Evolutionary conservation across 139 green algal species (phyloP), one percentile per base, ranked within the genome.

Genomic region (Pleodorina starrii): DNA sequence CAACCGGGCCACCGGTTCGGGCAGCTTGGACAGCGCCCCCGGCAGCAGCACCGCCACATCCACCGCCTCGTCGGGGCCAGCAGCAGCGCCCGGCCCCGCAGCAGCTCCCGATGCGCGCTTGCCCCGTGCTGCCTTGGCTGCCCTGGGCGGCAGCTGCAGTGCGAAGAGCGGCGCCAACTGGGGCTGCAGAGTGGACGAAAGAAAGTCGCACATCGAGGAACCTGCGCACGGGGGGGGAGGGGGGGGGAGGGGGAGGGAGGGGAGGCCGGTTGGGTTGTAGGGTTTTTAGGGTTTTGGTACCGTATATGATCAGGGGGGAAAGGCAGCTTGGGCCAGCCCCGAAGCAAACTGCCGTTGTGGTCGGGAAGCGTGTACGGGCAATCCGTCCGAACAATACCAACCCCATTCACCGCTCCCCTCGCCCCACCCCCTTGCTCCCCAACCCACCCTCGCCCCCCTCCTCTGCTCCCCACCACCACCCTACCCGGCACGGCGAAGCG

Each of bases 101-200:
- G 59, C 75, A 59, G 69, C 32, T 21, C 35, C 69, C 5, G 69
- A 17, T 9, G 69, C 42, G 21, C 84, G 84, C 88, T 77, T 87
- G 59, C 84, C 84, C 19, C 73, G 57, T 23, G 84, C 84, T 25
- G 48, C 38, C 73, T 84, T 90, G 74, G 87, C 66, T 0, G 71
- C 57, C 48, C 82, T 91, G 1, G 51, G 81, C 2, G 91, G 89
- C 89, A 93, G 59, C 57, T 89, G 60, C 12, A 84, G 36, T 3
- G 48, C 75, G 80, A 94, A 91, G 25, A 94, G 84, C 38, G 91
- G 91, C 23, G 79, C 85, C n/a, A 94, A 77, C 87, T 93, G 90
- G 38, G 57, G 89, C 87, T 95, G 90, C 84, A 90, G 42, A 38
- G 51, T 40, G 9, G 43, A 71, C 32, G 29, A 12, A 63, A 88